Conservation (phyloP, 148 eudicot species). For the Beta vulgaris region DNA sequence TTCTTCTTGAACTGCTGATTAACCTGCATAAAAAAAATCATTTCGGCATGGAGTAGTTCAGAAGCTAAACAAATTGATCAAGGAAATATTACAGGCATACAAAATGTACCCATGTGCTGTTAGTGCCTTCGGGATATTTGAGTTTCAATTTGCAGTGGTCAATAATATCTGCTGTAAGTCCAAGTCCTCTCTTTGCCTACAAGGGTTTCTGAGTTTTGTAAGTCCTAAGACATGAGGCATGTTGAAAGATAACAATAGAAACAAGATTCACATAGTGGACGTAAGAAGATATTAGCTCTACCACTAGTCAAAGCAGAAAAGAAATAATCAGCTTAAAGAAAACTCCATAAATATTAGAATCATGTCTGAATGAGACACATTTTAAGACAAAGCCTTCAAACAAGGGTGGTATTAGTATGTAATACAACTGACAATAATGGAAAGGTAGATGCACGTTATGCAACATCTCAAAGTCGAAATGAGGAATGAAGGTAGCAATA, state of each 20-base stretch:
- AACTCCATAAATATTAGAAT: neutral
- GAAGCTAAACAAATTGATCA: neutral
- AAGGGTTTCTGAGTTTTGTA: conserved; percentile 20
- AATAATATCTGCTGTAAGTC: conserved; percentile 79
- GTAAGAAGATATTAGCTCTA: neutral
- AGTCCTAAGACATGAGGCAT: conserved; percentile 4
- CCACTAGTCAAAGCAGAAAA: neutral
- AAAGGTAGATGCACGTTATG: neutral
- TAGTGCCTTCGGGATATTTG: conserved; percentile 84
- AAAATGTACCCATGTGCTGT: conserved; percentile 85
- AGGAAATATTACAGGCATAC: neutral
- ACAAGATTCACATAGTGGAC: neutral
- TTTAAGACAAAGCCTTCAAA: neutral
- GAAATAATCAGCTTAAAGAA: neutral
- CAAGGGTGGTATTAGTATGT: neutral
- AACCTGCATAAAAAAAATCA: conserved; percentile 45
- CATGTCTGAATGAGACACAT: neutral
- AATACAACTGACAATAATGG: neutral
- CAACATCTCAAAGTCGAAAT: neutral
- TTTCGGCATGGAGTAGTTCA: neutral
- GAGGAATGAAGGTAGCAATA: neutral
- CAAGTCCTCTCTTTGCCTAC: conserved; percentile 94
- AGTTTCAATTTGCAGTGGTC: conserved; percentile 92
- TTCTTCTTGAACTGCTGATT: conserved; percentile 75
- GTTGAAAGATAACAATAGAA: neutral